A percentile compares a stretch with the other conserved stretches of the same genome.
These are phyloP conservation scores for Auriscalpium vulgare DNA, from an alignment of 768 basidiomycete species.

Conservation along the genomic window DNA sequence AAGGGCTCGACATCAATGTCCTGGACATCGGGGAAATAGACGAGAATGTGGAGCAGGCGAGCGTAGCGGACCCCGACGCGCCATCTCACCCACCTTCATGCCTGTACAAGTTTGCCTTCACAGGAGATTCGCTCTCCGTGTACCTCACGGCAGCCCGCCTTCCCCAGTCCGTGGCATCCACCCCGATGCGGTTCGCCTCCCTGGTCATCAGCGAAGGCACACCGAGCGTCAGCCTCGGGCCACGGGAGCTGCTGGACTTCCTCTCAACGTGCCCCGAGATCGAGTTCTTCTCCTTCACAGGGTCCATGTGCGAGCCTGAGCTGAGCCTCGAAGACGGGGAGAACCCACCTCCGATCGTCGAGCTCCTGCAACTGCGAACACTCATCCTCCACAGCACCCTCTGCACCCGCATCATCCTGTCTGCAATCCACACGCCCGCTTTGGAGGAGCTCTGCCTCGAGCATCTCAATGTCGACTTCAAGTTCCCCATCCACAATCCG, in stretches of 20 bases:
- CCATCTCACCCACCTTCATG: not conserved
- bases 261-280: slow-evolving; percentile 54
- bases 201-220: slow-evolving; percentile 49
- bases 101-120: slow-evolving; percentile 5
- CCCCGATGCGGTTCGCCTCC: slow-evolving; percentile 46
- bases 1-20: slow-evolving; percentile 18
- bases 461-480: slow-evolving; percentile 58
- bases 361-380: slow-evolving; percentile 51
- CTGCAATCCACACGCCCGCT: slow-evolving; percentile 51
- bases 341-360: slow-evolving; percentile 31
- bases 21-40: slow-evolving; percentile 11
- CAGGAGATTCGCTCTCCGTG: slow-evolving; percentile 13
- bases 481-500: slow-evolving; percentile 14
- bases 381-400: slow-evolving; percentile 53
- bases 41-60: slow-evolving; percentile 2
- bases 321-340: slow-evolving; percentile 16
- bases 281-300: slow-evolving; percentile 48
- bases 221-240: slow-evolving; percentile 31
- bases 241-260: slow-evolving; percentile 49
- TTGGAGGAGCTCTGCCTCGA: slow-evolving; percentile 55
- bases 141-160: slow-evolving; percentile 33
- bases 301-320: slow-evolving; percentile 40
- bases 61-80: not conserved
- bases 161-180: slow-evolving; percentile 36
- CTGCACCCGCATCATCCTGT: slow-evolving; percentile 56